phyloP scores from a whole-genome alignment of 2,329 filamentous ascomycete genomes.

The Elsinoe arachidis region DNA sequence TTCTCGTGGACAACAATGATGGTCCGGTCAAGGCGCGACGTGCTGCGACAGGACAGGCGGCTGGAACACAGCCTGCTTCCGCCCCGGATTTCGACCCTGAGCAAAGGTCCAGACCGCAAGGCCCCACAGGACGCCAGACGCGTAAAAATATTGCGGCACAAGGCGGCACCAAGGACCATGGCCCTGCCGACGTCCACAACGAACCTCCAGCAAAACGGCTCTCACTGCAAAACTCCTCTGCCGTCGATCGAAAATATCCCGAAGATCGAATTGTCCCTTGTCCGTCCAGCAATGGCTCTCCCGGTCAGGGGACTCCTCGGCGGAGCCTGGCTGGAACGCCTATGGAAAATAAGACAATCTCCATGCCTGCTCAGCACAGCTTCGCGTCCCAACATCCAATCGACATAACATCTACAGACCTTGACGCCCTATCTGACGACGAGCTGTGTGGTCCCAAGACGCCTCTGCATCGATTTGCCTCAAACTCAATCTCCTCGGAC shows the following conservation, averaged over 20 bases:
- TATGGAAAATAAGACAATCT: conserved; percentile 9
- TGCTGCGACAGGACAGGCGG: not conserved
- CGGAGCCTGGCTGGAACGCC: not conserved
- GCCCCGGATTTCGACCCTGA: conserved; percentile 1
- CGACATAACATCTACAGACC: not conserved
- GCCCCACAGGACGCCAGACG: not conserved
- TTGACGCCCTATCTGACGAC: conserved; percentile 15
- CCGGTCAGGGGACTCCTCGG: conserved; percentile 3
- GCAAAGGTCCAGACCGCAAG: not conserved
- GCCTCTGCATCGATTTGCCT: conserved; percentile 10
- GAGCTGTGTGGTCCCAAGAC: conserved; percentile 18
- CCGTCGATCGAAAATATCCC: conserved; percentile 1
- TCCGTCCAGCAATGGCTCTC: not conserved
- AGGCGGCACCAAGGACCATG: not conserved
- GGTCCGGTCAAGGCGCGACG: conserved; percentile 1
- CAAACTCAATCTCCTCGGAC: not conserved
- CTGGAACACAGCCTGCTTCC: not conserved
- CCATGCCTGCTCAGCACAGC: not conserved
- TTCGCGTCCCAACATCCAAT: not conserved
- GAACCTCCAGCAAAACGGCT: conserved; percentile 5
- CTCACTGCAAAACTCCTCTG: not conserved
- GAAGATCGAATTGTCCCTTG: not conserved
- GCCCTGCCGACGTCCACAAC: not conserved
- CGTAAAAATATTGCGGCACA: too few species aligned
- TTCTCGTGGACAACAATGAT: not conserved